Evolutionary conservation across 306 rosid genomes (phyloP).

Genomic region (Ceratonia siliqua): DNA sequence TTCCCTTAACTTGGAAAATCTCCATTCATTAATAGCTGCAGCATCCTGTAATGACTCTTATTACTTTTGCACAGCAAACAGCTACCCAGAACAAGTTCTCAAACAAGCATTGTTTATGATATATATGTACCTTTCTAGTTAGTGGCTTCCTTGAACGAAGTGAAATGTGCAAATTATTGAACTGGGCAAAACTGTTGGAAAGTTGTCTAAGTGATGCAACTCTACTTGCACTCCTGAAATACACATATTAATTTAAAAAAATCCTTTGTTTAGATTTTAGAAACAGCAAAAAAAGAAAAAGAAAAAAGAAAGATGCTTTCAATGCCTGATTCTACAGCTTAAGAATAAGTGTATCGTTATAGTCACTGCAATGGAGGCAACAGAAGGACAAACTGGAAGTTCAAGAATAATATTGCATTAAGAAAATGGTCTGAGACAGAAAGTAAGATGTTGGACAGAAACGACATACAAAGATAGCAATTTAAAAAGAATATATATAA

Average conservation of each 20-base stretch:
- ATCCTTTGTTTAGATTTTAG: slow-evolving; percentile 4
- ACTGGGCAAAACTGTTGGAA: slow-evolving; percentile 64
- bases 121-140: slow-evolving; percentile 19
- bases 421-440: neutral
- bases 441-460: neutral
- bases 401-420: neutral
- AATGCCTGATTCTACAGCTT: neutral
- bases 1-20: slow-evolving; percentile 66
- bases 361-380: neutral
- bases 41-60: slow-evolving; percentile 57
- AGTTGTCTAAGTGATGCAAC: slow-evolving; percentile 57
- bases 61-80: slow-evolving; percentile 13
- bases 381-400: neutral
- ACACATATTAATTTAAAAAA: neutral
- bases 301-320: neutral
- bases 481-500: neutral
- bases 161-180: slow-evolving; percentile 54
- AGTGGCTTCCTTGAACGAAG: slow-evolving; percentile 59
- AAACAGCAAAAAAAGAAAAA: too few relatives aligned
- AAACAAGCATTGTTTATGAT: neutral
- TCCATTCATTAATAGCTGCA: slow-evolving; percentile 65
- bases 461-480: neutral
- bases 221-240: slow-evolving; percentile 61
- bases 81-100: neutral
- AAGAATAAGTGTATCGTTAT: neutral